Base-by-base conservation (phyloP, 371 early-diverging fungal species). In the Rhizomucor pusillus region DNA sequence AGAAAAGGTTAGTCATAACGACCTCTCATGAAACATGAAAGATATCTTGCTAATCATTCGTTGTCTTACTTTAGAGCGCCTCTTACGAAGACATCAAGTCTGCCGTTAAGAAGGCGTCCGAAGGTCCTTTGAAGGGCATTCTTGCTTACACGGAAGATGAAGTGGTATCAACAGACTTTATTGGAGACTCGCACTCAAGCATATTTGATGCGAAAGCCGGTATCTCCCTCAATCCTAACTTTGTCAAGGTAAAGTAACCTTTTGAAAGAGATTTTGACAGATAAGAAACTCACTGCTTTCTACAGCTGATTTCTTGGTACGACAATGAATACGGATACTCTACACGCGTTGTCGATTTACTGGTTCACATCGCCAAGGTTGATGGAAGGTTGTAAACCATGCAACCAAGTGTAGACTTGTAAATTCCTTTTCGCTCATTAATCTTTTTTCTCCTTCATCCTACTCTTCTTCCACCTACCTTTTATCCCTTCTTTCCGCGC, bases 191-290 rank as follows among this genome's bases (percentile, higher is more conserved):
- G 23, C 91, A 81, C 80, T 93, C 94, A 45, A 91, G 90, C 68
- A 90, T 98, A 77, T 93, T 99, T 63, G 99, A 99, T 77, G 89
- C 92, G 66, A 88, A 89, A 68, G 99, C 99, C 56, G 97, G 98
- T 71, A 99, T 99, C 59, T 87, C 91, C 43, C 83, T 99, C 54
- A 96, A 91, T 66, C 84, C 90, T 65, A 93, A 87, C 59, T 99
- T 99, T 79, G 95, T 99, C 80, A 99, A 99, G 29, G 57, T 55
- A 55, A 60, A 60, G 7, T 29, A 29, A 29, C 29, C 29, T 29
- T 3, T 18, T 13, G 35, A 13, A 16, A 35, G 1, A 13, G 4
- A 80, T 88, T 66, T 90, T 81, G 57, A 9, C 25, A 45, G 43
- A 43, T 49, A 14, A 29, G 7, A 29, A 7, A 29, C 29, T 29